These are phyloP conservation scores for Eleusine indica DNA, from an alignment of 176 grass and related monocot species.

Conservation along the genomic window DNA sequence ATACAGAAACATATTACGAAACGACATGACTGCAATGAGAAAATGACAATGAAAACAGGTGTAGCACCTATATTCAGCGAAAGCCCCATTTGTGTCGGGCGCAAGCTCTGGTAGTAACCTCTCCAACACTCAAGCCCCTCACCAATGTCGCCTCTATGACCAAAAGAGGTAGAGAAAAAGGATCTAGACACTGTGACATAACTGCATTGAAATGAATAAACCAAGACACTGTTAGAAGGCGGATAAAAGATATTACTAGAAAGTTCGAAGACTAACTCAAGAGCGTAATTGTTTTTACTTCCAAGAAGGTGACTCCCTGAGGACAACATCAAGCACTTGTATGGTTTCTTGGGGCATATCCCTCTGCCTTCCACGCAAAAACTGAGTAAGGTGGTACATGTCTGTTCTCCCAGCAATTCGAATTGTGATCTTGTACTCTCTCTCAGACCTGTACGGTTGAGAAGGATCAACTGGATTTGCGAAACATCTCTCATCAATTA, in stretches of 20 bases:
- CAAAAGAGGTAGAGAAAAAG: constrained; percentile 78
- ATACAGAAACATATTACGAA: constrained; percentile 1
- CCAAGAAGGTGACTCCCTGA: constrained; percentile 71
- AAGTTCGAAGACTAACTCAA: not conserved
- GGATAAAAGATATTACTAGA: not conserved
- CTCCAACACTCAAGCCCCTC: constrained; percentile 90
- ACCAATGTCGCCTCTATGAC: constrained; percentile 58
- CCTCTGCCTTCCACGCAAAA: constrained; percentile 60
- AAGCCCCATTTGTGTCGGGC: constrained; percentile 85
- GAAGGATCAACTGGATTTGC: not conserved
- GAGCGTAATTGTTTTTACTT: constrained; percentile 40
- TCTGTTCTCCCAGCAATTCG: constrained; percentile 62
- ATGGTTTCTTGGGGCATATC: constrained; percentile 88
- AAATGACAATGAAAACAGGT: not conserved
- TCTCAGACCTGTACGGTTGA: constrained; percentile 50
- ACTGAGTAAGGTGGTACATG: constrained; percentile 60
- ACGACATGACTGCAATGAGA: not conserved
- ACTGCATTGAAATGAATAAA: constrained; percentile 39
- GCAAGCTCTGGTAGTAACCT: constrained; percentile 89
- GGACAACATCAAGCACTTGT: constrained; percentile 88
- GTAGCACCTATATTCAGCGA: constrained; percentile 76
- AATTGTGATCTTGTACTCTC: constrained; percentile 79
- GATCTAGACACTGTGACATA: constrained; percentile 74
- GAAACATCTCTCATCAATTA: not conserved
- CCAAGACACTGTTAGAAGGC: not conserved